phyloP scores from a whole-genome alignment of 345 rosid species.

The Camelina laxa region DNA sequence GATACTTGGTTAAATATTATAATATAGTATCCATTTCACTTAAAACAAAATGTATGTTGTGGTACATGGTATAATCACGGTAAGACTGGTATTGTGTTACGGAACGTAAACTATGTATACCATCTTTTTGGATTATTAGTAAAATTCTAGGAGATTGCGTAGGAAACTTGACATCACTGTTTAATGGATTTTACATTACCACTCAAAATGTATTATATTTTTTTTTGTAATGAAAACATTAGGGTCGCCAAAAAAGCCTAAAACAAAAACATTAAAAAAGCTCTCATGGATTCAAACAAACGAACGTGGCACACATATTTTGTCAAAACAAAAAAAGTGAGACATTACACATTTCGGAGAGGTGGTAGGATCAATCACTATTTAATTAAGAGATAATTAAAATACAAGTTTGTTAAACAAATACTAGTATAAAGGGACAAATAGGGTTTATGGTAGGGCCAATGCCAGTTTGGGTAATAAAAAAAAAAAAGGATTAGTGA shows the following conservation, averaged over 20 bases:
- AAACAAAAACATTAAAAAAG: background rate
- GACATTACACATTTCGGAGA: background rate
- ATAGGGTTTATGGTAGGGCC: slow-evolving; percentile 10
- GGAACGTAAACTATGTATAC: background rate
- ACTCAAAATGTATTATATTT: background rate
- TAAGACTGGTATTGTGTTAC: background rate
- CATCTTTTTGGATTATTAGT: background rate
- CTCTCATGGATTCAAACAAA: background rate
- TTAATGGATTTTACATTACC: background rate
- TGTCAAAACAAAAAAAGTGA: slow-evolving; percentile 7
- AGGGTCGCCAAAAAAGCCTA: background rate
- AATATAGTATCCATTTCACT: background rate
- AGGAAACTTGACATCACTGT: background rate
- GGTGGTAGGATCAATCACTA: slow-evolving; percentile 5
- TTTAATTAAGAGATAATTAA: background rate
- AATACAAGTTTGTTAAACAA: background rate
- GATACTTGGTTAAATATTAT: background rate
- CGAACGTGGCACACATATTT: background rate
- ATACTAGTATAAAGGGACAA: slow-evolving; percentile 12
- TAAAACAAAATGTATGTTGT: background rate
- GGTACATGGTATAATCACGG: background rate
- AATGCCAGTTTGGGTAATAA: slow-evolving; percentile 33
- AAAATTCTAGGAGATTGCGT: slow-evolving; percentile 14
- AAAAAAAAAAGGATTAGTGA: background rate
- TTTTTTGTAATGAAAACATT: background rate